Conservation (phyloP, 2,329 filamentous ascomycete genomes). For the Xylariaceae sp. region DNA sequence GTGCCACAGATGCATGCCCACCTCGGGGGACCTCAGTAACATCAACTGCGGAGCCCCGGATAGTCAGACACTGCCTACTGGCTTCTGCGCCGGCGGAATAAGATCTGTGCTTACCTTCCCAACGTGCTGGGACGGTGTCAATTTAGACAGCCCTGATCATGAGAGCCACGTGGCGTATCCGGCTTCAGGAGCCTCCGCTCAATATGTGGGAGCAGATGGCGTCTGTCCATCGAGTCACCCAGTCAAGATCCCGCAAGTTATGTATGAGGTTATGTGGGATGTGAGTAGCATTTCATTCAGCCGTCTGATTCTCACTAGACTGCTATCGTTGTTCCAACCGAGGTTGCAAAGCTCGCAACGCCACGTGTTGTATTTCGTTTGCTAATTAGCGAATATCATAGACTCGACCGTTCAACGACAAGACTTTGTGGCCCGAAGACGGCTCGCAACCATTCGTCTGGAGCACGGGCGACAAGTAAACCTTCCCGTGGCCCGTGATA, state of each 20-base stretch:
- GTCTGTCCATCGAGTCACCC: slow-evolving; percentile 50
- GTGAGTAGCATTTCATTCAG: slow-evolving; percentile 20
- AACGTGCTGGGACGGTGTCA: slow-evolving; percentile 53
- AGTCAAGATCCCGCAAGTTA: slow-evolving; percentile 53
- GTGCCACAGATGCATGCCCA: slow-evolving; percentile 37
- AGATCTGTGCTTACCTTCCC: slow-evolving; percentile 54
- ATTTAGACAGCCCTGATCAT: slow-evolving; percentile 47
- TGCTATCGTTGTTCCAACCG: too few relatives aligned
- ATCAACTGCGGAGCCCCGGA: slow-evolving; percentile 39
- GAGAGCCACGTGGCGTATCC: slow-evolving; percentile 53
- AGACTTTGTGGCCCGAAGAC: slow-evolving; percentile 24
- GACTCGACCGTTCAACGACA: slow-evolving; percentile 28
- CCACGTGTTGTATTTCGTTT: neutral
- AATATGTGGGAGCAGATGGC: slow-evolving; percentile 36
- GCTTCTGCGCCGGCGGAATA: slow-evolving; percentile 47
- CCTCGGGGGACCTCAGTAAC: slow-evolving; percentile 24
- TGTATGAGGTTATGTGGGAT: slow-evolving; percentile 54
- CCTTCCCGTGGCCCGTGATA: neutral
- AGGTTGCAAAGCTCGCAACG: too few relatives aligned
- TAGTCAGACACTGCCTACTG: slow-evolving; percentile 47
- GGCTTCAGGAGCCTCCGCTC: slow-evolving; percentile 20
- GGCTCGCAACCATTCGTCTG: slow-evolving; percentile 33
- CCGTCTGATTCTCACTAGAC: too few relatives aligned
- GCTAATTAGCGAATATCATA: slow-evolving; percentile 4
- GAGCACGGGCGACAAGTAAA: slow-evolving; percentile 25